These are phyloP conservation scores for Nepenthes mirabilis DNA, from an alignment of 148 eudicot genomes.

Conservation along the genomic window DNA sequence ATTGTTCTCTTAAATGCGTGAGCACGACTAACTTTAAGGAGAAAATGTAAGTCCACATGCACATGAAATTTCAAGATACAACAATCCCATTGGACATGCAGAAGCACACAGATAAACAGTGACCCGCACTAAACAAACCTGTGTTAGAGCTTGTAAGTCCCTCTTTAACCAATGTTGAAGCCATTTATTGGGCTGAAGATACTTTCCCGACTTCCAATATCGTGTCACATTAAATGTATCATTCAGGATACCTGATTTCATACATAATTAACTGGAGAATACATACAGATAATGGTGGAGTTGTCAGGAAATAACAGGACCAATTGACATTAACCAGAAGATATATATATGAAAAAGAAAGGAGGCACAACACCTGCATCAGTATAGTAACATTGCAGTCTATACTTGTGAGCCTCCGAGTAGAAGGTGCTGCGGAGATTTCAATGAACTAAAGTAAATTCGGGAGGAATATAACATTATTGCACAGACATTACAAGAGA, in stretches of 20 bases:
- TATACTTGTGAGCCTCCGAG: constrained; percentile 61
- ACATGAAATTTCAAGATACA: background rate
- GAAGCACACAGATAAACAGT: background rate
- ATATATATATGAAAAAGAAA: background rate
- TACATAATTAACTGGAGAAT: background rate
- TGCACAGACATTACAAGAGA: background rate
- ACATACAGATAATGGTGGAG: background rate
- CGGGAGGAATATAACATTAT: background rate
- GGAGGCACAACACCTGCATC: constrained; percentile 33
- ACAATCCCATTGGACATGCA: background rate
- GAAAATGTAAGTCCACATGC: background rate
- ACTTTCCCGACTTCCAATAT: constrained; percentile 66
- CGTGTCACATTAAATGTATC: constrained; percentile 36
- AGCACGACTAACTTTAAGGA: background rate
- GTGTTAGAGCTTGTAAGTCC: constrained; percentile 79
- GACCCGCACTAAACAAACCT: constrained; percentile 29
- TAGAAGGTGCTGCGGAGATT: constrained; percentile 49
- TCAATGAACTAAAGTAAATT: constrained; percentile 1
- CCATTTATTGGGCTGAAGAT: constrained; percentile 50
- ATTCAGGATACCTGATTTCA: constrained; percentile 22
- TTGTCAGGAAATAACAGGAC: background rate
- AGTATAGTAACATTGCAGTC: constrained; percentile 65
- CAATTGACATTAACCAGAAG: constrained; percentile 2
- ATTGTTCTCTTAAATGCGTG: background rate
- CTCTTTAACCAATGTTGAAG: constrained; percentile 68